Percentiles rank a stretch among this genome's conserved stretches.
phyloP scores from a whole-genome alignment of 1,284 basidiomycete genomes.

The Pseudozyma tsukubaensis region DNA sequence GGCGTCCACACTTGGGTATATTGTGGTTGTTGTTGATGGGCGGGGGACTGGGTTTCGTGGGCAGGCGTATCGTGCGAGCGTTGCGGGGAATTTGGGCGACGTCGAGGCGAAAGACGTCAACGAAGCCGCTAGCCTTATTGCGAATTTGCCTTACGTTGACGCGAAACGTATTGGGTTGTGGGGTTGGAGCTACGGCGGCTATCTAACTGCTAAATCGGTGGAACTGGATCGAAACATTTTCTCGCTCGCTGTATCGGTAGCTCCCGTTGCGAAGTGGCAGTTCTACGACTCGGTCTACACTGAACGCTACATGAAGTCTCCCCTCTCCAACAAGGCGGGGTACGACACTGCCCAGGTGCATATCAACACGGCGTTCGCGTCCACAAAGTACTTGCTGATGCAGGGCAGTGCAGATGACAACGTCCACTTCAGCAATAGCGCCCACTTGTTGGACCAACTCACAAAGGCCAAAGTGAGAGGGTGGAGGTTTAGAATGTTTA shows the following conservation, averaged over 20 bases:
- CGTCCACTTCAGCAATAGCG: conserved; percentile 85
- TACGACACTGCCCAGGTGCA: conserved; percentile 87
- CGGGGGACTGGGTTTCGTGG: conserved; percentile 95
- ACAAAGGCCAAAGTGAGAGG: conserved; percentile 80
- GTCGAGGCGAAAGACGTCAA: conserved; percentile 89
- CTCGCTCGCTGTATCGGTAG: conserved; percentile 86
- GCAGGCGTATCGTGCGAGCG: conserved; percentile 80
- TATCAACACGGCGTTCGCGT: conserved; percentile 83
- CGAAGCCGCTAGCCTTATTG: conserved; percentile 75
- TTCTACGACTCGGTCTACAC: conserved; percentile 85
- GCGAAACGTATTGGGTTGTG: conserved; percentile 82
- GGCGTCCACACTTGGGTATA: conserved; percentile 82
- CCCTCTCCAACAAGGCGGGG: conserved; percentile 79
- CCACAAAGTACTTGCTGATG: conserved; percentile 83
- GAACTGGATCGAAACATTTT: conserved; percentile 82
- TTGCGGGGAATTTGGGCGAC: conserved; percentile 85
- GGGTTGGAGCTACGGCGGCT: conserved; percentile 65
- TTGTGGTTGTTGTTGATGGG: conserved; percentile 88
- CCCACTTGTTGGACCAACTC: conserved; percentile 89
- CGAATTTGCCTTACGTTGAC: conserved; percentile 78
- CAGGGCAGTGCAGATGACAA: conserved; percentile 75
- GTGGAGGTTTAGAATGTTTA: conserved; percentile 94
- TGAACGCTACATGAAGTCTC: conserved; percentile 95
- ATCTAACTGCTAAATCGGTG: conserved; percentile 54
- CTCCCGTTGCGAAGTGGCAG: conserved; percentile 71